Conservation (phyloP, 306 rosid species). For the Myrica gale region DNA sequence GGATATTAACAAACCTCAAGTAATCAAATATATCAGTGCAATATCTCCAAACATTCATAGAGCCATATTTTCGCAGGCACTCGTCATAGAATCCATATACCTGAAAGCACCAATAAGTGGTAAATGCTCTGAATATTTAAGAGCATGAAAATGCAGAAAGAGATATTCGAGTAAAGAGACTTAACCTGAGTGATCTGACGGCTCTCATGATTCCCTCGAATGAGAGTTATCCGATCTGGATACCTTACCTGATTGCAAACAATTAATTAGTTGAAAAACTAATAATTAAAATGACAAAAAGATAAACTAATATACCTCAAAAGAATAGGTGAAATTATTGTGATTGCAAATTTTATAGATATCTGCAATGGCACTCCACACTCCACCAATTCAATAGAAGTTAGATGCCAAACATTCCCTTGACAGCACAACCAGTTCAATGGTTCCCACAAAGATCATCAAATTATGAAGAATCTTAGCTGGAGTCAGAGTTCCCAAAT, state of each 20-base stretch:
- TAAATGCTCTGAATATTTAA: conserved; percentile 20
- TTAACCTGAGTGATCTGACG: conserved; percentile 99
- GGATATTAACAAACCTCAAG: conserved; percentile 62
- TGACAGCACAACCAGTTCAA: not conserved
- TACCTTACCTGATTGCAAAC: conserved; percentile 74
- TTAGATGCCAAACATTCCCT: not conserved
- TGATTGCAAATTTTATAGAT: not conserved
- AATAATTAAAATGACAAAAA: conserved; percentile 5
- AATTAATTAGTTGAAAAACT: conserved; percentile 27
- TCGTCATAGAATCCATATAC: conserved; percentile 99
- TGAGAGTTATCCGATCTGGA: conserved; percentile 98
- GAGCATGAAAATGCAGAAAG: conserved; percentile 20
- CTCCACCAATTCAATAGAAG: not conserved
- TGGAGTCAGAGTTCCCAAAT: not conserved
- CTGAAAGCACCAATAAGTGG: conserved; percentile 37
- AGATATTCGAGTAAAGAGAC: conserved; percentile 19
- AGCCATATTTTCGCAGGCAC: conserved; percentile 98
- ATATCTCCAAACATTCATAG: conserved; percentile 99
- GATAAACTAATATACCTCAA: conserved; percentile 12
- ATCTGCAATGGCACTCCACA: not conserved
- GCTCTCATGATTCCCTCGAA: conserved; percentile 98
- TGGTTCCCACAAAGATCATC: not conserved
- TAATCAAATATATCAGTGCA: conserved; percentile 98
- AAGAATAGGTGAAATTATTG: conserved; percentile 1
- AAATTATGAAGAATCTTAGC: not conserved